phyloP scores from a whole-genome alignment of 2,329 filamentous ascomycete genomes.

The Ophiostoma sp. region DNA sequence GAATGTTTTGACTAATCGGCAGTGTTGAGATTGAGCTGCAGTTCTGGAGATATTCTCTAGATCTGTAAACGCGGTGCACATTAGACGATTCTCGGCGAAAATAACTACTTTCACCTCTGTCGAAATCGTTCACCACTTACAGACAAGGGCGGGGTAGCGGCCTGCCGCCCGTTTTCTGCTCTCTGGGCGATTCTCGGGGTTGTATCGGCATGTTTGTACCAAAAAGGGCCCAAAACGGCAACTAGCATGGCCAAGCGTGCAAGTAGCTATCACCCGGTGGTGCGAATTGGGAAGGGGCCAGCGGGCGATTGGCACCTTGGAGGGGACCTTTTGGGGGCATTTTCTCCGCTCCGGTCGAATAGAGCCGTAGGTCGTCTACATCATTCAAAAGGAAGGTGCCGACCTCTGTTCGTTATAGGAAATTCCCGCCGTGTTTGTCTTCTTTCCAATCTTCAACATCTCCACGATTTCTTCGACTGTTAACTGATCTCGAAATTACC shows the following conservation, averaged over 20 bases:
- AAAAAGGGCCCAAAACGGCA: constrained; percentile 1
- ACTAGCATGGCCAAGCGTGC: not conserved
- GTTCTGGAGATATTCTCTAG: not conserved
- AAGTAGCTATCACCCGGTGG: not conserved
- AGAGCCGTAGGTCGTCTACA: constrained; percentile 1
- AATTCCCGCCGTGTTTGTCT: not conserved
- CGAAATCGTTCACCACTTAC: not conserved
- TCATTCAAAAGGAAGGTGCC: not conserved
- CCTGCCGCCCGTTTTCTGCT: not conserved
- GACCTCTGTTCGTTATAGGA: no score
- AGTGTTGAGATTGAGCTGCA: not conserved
- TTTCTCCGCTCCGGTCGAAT: constrained; percentile 16
- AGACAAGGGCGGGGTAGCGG: constrained; percentile 21
- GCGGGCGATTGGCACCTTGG: not conserved
- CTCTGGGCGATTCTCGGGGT: constrained; percentile 19
- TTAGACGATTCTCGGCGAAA: not conserved
- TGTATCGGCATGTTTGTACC: constrained; percentile 24
- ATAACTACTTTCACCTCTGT: not conserved
- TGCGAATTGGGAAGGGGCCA: constrained; percentile 4
- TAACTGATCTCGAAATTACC: not conserved
- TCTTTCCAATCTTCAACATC: not conserved
- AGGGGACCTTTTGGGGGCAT: not conserved
- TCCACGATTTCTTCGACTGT: not conserved
- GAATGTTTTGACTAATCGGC: not conserved
- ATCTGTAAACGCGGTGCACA: not conserved